Conservation (phyloP, 805 yeast genomes). For the Jamesozyma jinghongensis region DNA sequence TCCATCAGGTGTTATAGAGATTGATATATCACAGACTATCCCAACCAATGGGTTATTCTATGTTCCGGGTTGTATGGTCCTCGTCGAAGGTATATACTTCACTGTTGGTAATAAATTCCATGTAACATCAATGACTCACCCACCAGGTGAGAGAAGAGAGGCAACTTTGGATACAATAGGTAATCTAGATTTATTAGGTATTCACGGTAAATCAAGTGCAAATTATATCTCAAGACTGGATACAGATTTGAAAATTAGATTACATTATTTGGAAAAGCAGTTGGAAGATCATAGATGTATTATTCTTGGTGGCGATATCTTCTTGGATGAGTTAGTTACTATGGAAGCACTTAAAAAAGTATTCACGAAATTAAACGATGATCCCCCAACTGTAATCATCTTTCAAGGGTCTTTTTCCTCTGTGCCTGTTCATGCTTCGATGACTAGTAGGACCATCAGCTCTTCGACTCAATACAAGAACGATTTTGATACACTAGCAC, state of each 20-base stretch:
- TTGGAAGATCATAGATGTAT: conserved; percentile 49
- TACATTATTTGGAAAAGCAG: conserved; percentile 49
- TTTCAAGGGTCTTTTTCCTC: conserved; percentile 76
- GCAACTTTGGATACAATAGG: conserved; percentile 65
- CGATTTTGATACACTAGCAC: conserved; percentile 66
- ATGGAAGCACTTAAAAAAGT: conserved; percentile 60
- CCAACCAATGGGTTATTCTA: conserved; percentile 59
- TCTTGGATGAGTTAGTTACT: conserved; percentile 49
- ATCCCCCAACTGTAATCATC: conserved; percentile 61
- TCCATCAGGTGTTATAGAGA: conserved; percentile 59
- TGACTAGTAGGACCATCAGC: conserved; percentile 41
- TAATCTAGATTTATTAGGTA: conserved; percentile 58
- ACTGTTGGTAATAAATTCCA: conserved; percentile 59
- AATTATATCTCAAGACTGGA: conserved; percentile 49
- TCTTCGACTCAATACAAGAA: conserved; percentile 51
- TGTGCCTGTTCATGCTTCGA: conserved; percentile 49
- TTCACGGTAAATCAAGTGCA: conserved; percentile 28
- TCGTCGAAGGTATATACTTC: conserved; percentile 80
- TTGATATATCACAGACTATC: conserved; percentile 53
- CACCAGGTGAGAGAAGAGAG: conserved; percentile 75
- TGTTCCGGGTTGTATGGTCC: conserved; percentile 64
- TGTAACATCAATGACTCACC: conserved; percentile 72
- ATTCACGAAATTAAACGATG: conserved; percentile 44
- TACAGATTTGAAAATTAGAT: conserved; percentile 43
- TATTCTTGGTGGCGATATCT: conserved; percentile 67